phyloP scores from a whole-genome alignment of 176 grass and related monocot species.

The Oryza meyeriana region DNA sequence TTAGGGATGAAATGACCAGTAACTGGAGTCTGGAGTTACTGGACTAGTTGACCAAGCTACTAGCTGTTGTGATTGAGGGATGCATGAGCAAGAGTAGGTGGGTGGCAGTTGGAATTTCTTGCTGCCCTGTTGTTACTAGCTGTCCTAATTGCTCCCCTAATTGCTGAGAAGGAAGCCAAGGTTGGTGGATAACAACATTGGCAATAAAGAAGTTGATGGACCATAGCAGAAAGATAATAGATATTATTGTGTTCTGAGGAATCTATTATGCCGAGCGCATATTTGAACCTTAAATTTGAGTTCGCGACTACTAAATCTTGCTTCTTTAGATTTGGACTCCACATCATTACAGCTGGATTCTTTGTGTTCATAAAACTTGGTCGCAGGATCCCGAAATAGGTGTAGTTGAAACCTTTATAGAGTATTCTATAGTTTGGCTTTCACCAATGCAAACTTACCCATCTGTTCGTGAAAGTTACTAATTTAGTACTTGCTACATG shows the following conservation, averaged over 20 bases:
- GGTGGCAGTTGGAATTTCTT: conserved; percentile 8
- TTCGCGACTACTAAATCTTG: neutral
- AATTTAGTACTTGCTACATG: neutral
- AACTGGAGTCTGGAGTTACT: neutral
- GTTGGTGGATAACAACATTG: conserved; percentile 11
- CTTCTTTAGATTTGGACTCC: neutral
- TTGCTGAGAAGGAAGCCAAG: conserved; percentile 9
- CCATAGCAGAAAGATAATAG: neutral
- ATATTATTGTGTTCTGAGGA: neutral
- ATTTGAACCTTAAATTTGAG: neutral
- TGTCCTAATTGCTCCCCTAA: neutral
- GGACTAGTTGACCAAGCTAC: neutral
- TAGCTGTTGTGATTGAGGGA: conserved; percentile 7
- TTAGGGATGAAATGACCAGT: neutral
- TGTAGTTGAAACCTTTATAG: neutral
- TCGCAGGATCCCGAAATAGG: neutral
- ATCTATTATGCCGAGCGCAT: neutral
- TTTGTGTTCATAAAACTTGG: neutral
- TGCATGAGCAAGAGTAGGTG: neutral
- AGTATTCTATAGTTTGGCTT: neutral
- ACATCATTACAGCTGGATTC: neutral
- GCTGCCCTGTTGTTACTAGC: neutral
- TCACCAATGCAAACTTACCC: neutral
- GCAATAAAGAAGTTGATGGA: neutral
- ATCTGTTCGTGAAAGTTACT: neutral